These are phyloP conservation scores for Pachyrhizus erosus DNA, from an alignment of 306 rosid genomes.

Conservation along the genomic window DNA sequence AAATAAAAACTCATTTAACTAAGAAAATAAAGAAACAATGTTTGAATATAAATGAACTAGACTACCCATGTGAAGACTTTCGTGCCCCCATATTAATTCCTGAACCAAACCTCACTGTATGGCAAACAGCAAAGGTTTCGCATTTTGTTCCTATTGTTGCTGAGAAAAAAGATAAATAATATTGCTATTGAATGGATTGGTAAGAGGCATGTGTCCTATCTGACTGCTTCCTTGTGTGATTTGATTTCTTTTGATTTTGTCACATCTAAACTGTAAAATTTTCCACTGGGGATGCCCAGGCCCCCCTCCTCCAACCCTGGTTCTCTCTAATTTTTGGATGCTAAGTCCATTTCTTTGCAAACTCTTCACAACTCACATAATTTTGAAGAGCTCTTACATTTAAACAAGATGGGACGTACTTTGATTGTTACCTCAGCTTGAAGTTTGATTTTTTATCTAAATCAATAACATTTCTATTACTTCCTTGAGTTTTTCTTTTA, in stretches of 20 bases:
- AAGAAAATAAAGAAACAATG: not conserved
- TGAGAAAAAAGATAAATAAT: not conserved
- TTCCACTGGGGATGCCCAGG: not conserved
- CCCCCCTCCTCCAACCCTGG: not conserved
- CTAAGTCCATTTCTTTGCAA: not conserved
- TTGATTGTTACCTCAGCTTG: not conserved
- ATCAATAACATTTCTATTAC: not conserved
- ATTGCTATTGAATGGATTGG: not conserved
- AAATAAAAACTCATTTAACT: not conserved
- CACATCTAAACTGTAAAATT: slow-evolving; percentile 30
- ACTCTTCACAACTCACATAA: not conserved
- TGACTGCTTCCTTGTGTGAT: slow-evolving; percentile 34
- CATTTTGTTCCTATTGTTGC: not conserved
- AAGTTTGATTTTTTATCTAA: not conserved
- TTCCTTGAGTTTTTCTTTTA: too few relatives aligned
- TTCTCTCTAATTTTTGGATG: not conserved
- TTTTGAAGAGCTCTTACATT: not conserved
- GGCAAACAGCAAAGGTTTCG: not conserved
- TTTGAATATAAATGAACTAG: slow-evolving; percentile 14
- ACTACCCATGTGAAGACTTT: slow-evolving; percentile 16
- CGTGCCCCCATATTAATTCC: not conserved
- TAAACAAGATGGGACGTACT: not conserved
- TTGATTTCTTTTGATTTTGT: slow-evolving; percentile 39
- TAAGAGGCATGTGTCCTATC: slow-evolving; percentile 39
- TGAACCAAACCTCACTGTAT: not conserved